Conservation (phyloP, 1,284 basidiomycete species). For the Rhodotorula sp. region DNA sequence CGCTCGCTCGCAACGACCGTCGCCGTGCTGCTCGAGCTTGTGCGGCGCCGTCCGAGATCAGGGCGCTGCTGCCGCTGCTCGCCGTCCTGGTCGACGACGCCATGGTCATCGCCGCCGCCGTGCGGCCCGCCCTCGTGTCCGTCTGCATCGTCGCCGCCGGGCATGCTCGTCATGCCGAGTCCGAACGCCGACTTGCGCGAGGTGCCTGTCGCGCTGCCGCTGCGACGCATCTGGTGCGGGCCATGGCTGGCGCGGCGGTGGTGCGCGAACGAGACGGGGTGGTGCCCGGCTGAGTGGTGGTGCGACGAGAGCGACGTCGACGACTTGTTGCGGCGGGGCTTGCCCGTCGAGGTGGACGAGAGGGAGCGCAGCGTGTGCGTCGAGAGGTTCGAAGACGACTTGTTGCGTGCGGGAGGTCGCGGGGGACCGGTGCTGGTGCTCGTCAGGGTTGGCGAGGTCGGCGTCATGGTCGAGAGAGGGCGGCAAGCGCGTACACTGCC, state of each 20-base stretch:
- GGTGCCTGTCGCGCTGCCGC: slow-evolving; percentile 19
- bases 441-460: slow-evolving; percentile 17
- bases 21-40: slow-evolving; percentile 23
- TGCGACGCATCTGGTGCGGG: slow-evolving; percentile 21
- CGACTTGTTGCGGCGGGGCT: slow-evolving; percentile 39
- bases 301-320: slow-evolving; percentile 19
- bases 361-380: slow-evolving; percentile 27
- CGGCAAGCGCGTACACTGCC: background rate
- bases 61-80: background rate
- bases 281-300: slow-evolving; percentile 24
- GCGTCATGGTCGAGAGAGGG: slow-evolving; percentile 10
- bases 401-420: slow-evolving; percentile 35
- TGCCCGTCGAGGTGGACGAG: slow-evolving; percentile 18
- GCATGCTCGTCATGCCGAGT: slow-evolving; percentile 37
- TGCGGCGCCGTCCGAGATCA: slow-evolving; percentile 3
- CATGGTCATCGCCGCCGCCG: background rate
- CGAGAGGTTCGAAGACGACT: slow-evolving; percentile 36
- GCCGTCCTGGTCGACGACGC: background rate
- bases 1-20: slow-evolving; percentile 14
- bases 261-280: slow-evolving; percentile 34
- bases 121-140: background rate
- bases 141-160: background rate
- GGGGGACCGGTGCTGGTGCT: background rate
- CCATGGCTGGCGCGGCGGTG: slow-evolving; percentile 20
- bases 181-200: slow-evolving; percentile 28